Percentiles rank a stretch among this genome's conserved stretches.
Evolutionary conservation across 805 yeast genomes (phyloP).

Genomic region (Peterozyma toletana): DNA sequence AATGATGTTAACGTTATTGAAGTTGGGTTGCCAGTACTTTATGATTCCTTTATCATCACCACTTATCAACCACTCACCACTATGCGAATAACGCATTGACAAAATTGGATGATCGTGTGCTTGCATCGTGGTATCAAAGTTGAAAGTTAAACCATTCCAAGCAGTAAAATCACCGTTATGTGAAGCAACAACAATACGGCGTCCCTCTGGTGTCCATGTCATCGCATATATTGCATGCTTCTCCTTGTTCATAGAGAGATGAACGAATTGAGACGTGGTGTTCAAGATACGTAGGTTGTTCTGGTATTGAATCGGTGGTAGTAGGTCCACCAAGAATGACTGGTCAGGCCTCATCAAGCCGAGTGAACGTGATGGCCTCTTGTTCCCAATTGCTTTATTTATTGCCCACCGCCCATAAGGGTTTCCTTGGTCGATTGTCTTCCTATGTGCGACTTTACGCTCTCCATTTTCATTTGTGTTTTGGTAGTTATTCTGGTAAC

Average conservation of each 20-base stretch:
- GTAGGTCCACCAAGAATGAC: conserved; percentile 51
- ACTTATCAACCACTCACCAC: conserved; percentile 89
- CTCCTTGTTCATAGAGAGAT: conserved; percentile 83
- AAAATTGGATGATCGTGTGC: conserved; percentile 93
- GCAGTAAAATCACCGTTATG: conserved; percentile 93
- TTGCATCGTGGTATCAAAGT: conserved; percentile 96
- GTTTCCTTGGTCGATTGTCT: conserved; percentile 76
- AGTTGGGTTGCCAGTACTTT: conserved; percentile 97
- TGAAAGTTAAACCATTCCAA: conserved; percentile 94
- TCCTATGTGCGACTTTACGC: conserved; percentile 47
- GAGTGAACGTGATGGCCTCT: conserved; percentile 24
- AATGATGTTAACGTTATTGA: conserved; percentile 84
- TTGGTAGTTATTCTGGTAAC: too few species aligned
- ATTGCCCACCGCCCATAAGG: conserved; percentile 60
- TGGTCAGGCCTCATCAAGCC: conserved; percentile 64
- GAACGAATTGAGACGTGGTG: conserved; percentile 76
- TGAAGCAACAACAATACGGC: conserved; percentile 82
- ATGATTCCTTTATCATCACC: conserved; percentile 90
- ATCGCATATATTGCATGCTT: conserved; percentile 85
- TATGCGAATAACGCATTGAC: conserved; percentile 73
- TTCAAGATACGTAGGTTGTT: conserved; percentile 47
- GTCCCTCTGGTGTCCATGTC: conserved; percentile 96
- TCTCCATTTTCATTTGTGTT: conserved; percentile 7
- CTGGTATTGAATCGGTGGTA: conserved; percentile 59
- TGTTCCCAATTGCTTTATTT: conserved; percentile 35